Percentiles rank a stretch among this genome's conserved stretches.
These are phyloP conservation scores for Favolaschia claudopus DNA, from an alignment of 768 basidiomycete genomes.

Conservation along the genomic window DNA sequence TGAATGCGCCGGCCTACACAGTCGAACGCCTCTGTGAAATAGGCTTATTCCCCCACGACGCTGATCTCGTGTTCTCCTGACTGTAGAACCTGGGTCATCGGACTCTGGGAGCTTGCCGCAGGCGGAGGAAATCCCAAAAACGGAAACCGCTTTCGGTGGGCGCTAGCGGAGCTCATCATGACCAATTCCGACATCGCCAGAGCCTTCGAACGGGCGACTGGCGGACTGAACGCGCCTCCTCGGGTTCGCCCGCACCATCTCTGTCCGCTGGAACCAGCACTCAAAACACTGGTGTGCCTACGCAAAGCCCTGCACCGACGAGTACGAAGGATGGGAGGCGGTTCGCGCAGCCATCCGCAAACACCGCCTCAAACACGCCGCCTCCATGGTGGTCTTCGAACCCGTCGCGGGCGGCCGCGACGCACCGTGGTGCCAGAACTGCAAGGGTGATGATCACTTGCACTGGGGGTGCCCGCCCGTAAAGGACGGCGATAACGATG, in stretches of 20 bases:
- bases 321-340: background rate
- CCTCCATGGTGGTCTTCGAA: background rate
- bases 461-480: background rate
- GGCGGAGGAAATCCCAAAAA: background rate
- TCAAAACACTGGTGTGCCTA: background rate
- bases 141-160: background rate
- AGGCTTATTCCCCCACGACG: background rate
- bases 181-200: background rate
- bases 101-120: background rate
- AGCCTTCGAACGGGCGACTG: background rate
- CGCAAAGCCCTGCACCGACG: background rate
- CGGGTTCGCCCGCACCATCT: background rate
- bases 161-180: background rate
- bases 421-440: background rate
- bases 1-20: background rate
- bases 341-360: background rate
- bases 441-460: constrained; percentile 7
- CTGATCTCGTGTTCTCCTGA: background rate
- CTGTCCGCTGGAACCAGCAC: background rate
- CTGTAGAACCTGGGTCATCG: background rate
- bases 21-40: background rate
- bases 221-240: background rate
- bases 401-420: background rate
- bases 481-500: background rate
- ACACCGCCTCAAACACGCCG: background rate